Evolutionary conservation across 257 asterid species (phyloP), one percentile per base, ranked within the genome.

Genomic region (Solanum clarkiae): DNA sequence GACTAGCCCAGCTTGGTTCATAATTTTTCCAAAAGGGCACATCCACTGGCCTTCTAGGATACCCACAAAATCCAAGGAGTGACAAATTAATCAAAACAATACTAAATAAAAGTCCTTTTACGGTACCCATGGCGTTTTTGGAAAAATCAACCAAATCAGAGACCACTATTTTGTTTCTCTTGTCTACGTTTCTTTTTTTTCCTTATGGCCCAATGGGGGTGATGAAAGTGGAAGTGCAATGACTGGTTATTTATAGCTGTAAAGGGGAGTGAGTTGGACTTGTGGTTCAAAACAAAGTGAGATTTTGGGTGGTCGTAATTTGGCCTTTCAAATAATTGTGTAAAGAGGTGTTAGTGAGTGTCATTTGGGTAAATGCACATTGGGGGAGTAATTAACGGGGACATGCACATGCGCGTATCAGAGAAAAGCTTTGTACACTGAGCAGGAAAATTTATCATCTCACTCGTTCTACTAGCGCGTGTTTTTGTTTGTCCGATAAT

Each of bases 11-110:
- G 63, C 87, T 81, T 0, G 92, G 89, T 20, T 47, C 88, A 82
- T 89, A 88, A 69, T 89, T 87, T 81, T 36, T 83, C 82, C 86
- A 77, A 51, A 89, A 89, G 44, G 89, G 88, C 5, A 89, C 92
- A 53, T 88, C 89, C 40, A 89, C 90, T 29, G 92, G 88, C 26
- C 72, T 87, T 79, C 83, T 82, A 14, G 86, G 89, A 65, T 68
- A 86, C 45, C 83, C 89, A 29, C 87, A 89, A 70, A 86, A 59
- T 32, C 66, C 89, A 14, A 60, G 32, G 17, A 70, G 56, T 24
- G 44, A 87, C 72, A 89, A 55, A 18, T 83, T 83, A 12, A 80
- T 11, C 55, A 89, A 51, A 75, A 85, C 69, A 18, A 53, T n/a
- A n/a, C 87, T 29, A 42, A 65, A 29, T 4, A 86, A n/a, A 18